A percentile compares a stretch with the other conserved stretches of the same genome.
Conservation (phyloP, 495 filamentous ascomycete species). For the Terfezia claveryi region DNA sequence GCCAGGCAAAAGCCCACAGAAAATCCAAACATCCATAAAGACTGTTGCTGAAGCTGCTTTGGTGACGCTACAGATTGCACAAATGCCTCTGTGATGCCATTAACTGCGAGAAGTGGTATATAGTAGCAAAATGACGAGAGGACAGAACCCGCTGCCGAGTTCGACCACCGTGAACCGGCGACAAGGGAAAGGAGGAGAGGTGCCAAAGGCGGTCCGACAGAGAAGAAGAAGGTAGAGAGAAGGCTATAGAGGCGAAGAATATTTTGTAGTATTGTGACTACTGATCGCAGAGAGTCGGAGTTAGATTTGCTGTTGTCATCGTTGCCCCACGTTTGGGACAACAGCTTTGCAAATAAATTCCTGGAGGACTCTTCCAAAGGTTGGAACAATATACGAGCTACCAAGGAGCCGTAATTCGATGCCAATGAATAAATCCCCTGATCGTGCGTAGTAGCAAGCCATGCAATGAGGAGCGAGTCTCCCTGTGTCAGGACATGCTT, state of each 20-base stretch:
- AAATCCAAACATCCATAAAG: conserved; percentile 60
- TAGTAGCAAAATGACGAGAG: conserved; percentile 71
- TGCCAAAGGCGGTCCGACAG: conserved; percentile 49
- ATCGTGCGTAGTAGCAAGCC: conserved; percentile 47
- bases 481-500: conserved; percentile 91
- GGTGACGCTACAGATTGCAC: conserved; percentile 61
- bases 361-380: conserved; percentile 83
- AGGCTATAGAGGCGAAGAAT: conserved; percentile 43
- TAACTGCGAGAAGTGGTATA: conserved; percentile 76
- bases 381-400: conserved; percentile 80
- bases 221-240: conserved; percentile 40
- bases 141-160: conserved; percentile 37
- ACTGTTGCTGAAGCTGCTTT: conserved; percentile 48
- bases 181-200: conserved; percentile 47
- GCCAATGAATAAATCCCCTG: conserved; percentile 91
- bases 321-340: conserved; percentile 20
- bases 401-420: conserved; percentile 77
- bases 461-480: conserved; percentile 66
- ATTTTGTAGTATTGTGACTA: conserved; percentile 25
- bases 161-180: conserved; percentile 50
- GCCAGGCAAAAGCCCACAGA: conserved; percentile 46
- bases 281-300: conserved; percentile 15
- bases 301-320: conserved; percentile 2
- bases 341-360: conserved; percentile 60
- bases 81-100: conserved; percentile 82